These are phyloP conservation scores for Cryptococcus sp. DNA, from an alignment of 1,284 basidiomycete genomes.

Conservation along the genomic window DNA sequence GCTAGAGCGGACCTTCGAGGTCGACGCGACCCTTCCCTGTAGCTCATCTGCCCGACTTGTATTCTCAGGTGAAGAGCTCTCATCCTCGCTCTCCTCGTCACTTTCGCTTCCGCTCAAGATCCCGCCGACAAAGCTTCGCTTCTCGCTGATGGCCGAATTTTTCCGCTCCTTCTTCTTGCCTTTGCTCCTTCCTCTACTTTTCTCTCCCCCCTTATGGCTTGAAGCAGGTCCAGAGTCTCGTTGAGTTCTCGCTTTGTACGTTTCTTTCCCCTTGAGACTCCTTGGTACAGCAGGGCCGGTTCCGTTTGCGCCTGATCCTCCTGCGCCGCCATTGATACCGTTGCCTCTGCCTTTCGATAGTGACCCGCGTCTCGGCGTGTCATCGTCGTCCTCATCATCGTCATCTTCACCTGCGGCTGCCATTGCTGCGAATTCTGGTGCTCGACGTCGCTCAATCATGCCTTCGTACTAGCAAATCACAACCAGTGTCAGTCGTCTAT, in stretches of 20 bases:
- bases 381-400: slow-evolving; percentile 48
- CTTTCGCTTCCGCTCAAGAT: slow-evolving; percentile 23
- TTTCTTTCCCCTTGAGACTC: slow-evolving; percentile 48
- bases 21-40: too few relatives aligned
- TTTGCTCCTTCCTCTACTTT: slow-evolving; percentile 7
- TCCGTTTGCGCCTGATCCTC: not conserved
- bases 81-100: slow-evolving; percentile 14
- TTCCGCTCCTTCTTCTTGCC: slow-evolving; percentile 7
- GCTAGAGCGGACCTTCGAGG: too few relatives aligned
- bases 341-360: slow-evolving; percentile 4
- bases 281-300: slow-evolving; percentile 20
- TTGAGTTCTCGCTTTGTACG: slow-evolving; percentile 35
- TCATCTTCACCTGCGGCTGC: slow-evolving; percentile 45
- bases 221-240: slow-evolving; percentile 7
- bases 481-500: not conserved
- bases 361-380: slow-evolving; percentile 9
- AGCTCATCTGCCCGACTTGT: not conserved
- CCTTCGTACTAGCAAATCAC: slow-evolving; percentile 44
- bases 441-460: slow-evolving; percentile 50
- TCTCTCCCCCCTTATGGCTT: slow-evolving; percentile 4
- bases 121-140: slow-evolving; percentile 37
- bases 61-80: not conserved
- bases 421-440: slow-evolving; percentile 50
- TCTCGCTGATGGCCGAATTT: slow-evolving; percentile 10
- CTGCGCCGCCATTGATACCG: too few relatives aligned